Base-by-base conservation (phyloP, 2,329 filamentous ascomycete genomes). In the Lizonia empirigonia region DNA sequence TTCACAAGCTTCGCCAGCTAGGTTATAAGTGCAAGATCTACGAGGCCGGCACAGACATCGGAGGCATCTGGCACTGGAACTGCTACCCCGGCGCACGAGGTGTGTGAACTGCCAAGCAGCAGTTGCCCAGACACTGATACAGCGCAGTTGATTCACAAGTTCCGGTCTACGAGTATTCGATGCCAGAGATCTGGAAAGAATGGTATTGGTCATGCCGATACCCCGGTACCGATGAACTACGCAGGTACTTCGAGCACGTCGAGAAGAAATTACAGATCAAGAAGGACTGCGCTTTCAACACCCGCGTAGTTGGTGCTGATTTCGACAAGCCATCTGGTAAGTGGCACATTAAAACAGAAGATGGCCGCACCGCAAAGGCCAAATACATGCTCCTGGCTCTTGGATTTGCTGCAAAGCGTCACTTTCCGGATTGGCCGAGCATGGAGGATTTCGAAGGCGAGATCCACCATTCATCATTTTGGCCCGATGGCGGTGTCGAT, bases 371-470 rank as follows among this genome's bases (percentile, higher is more conserved):
- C 1, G 77, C 79, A 5, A 79, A 72, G 53, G 75, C 78, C 19
- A 80, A 76, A 58, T 84, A 79, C 60, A 71, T 85, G 9, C 63
- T 85, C 13, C 69, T 82, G 1, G 80, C 79, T 1, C 79, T 79
- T 0, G 83, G 83, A 1, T 84, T 85, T 49, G 78, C 84, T 1
- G 81, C 84, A 1, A 84, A 83, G 62, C 74, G 82, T n/a, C 80
- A 87, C 56, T 80, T 84, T 30, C 85, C 85, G 0, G 77, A 82
- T 47, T 86, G 81, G 78, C 77, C 78, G 9, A 84, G 84, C 10
- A 77, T 86, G 54, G 77, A 83, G 16, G 78, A 75, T 22, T 88
- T 85, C 76, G 77, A 83, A 48, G 85, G 85, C 16, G 67, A 77
- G 13, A 77, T 85, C 10, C 78, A 84, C 59, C 84, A 86, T 65